Conservation (phyloP, 345 rosid genomes). For the Eucalyptus erythrocorys region DNA sequence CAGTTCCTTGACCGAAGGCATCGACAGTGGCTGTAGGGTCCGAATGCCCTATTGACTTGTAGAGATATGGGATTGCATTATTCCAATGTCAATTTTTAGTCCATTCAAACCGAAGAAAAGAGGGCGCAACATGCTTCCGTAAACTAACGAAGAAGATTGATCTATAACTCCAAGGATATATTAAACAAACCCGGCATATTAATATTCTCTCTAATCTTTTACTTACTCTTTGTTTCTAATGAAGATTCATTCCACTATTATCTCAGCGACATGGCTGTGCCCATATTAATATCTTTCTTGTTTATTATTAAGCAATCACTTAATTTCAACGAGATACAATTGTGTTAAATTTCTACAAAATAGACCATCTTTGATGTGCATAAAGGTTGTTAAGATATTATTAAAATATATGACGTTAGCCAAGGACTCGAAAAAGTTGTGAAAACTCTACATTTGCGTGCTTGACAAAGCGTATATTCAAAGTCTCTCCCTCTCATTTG, state of each 20-base stretch:
- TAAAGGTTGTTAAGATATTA: not conserved
- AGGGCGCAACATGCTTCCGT: not conserved
- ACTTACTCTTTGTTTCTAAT: not conserved
- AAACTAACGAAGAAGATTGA: not conserved
- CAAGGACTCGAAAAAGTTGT: not conserved
- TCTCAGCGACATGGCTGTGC: not conserved
- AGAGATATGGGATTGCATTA: not conserved
- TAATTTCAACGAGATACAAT: not conserved
- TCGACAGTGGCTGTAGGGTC: not conserved
- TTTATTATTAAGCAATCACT: not conserved
- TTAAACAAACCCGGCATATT: not conserved
- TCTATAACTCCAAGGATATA: not conserved
- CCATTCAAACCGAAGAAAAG: not conserved
- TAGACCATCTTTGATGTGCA: not conserved
- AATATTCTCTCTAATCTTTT: not conserved
- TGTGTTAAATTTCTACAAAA: not conserved
- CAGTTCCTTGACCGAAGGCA: not conserved
- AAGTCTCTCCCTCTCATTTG: not conserved
- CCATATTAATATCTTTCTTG: no score
- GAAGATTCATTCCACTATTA: not conserved
- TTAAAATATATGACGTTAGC: not conserved
- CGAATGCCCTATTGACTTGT: not conserved
- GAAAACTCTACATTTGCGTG: not conserved
- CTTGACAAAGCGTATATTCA: not conserved
- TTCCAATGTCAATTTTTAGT: not conserved